A percentile compares a stretch with the other conserved stretches of the same genome.
Evolutionary conservation across 108 stramenopile genomes (phyloP).

Genomic region (Nannochloropsis gaditana): DNA sequence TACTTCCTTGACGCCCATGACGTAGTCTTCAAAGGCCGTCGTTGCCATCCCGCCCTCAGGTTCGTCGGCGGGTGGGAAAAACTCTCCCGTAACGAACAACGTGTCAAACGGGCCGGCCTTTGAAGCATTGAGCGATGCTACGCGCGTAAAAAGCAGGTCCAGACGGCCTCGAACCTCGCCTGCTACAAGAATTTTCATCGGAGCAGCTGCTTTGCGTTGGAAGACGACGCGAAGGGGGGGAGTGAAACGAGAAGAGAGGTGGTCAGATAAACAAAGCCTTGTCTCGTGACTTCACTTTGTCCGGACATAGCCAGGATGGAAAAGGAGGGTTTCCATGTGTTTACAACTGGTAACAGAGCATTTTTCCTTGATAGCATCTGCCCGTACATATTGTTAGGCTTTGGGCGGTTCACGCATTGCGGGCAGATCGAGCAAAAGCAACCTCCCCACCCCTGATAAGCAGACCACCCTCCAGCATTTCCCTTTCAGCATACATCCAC

Average conservation of each 20-base stretch:
- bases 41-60: conserved; percentile 10
- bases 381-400: no score
- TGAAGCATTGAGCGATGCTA: background rate
- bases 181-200: background rate
- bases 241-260: background rate
- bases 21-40: background rate
- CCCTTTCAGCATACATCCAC: no score
- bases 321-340: no score
- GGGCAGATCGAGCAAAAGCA: no score
- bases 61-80: conserved; percentile 13
- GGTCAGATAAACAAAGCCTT: background rate
- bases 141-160: background rate
- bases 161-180: background rate
- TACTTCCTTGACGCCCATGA: conserved; percentile 10
- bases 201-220: background rate
- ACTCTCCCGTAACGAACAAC: conserved; percentile 6
- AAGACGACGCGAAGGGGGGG: background rate
- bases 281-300: no score
- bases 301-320: no score
- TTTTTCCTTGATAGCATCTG: no score
- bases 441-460: no score
- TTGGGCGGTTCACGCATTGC: no score
- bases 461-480: no score
- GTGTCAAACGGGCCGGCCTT: background rate
- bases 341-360: no score